Base-by-base conservation (phyloP, 768 basidiomycete genomes). In the Leucocoprinus leucothites region DNA sequence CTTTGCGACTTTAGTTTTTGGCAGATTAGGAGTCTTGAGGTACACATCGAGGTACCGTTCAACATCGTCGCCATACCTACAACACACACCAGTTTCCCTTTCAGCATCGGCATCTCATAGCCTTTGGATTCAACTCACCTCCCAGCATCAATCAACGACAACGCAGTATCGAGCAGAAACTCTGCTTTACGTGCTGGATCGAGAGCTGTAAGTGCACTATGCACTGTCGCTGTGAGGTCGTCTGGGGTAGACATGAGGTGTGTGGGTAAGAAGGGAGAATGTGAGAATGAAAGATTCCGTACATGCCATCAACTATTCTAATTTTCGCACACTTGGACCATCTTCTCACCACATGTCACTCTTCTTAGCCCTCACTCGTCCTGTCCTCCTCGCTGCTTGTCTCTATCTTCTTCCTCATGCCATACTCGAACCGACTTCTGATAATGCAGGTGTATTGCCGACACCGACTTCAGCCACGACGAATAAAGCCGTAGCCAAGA, bases 21-120 rank as follows among this genome's bases (percentile, higher is more conserved):
- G 67, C 14, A 88, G 65, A 46, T 80, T 77, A 0, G 85, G 84
- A 14, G 84, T 86, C 53, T 76, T 72, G 44, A 88, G 65, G 62
- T 85, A 87, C 16, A 86, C 82, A 14, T 88, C 85, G 22, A 87
- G 62, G 62, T 84, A 86, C 45, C 76, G 80, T 65, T 86, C 85
- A 24, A 86, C 85, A 25, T 84, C 78, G 38, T 74, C 69, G 14
- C 82, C 84, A 71, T 85, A 86, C 61, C 85, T 87, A 58, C 26
- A 47, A 47, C 8, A 1, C 22, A 26, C 55, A 44, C n/a, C n/a
- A 31, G 11, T 11, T 31, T 31, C 11, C 31, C 31, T 31, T 31
- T 31, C 31, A 31, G 31, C 31, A 5, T 31, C 11, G 36, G 16
- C 35, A 5, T 51, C 18, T 47, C 40, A 38, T 51, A 19, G 43